Base-by-base conservation (phyloP, 2,329 filamentous ascomycete species). In the Orbilia quercus region DNA sequence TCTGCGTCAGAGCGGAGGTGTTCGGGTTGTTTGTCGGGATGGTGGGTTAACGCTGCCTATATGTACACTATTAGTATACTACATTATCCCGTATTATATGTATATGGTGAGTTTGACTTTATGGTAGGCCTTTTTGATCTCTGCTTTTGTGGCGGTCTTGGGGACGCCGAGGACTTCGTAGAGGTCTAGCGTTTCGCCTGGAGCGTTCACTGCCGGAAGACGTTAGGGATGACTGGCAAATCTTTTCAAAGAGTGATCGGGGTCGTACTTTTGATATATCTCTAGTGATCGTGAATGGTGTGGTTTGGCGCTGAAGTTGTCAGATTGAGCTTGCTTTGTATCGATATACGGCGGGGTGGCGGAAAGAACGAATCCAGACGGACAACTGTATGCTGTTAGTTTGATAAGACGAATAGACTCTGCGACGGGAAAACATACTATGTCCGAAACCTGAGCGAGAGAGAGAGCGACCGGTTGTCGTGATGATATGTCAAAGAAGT, bases 91-190 rank as follows among this genome's bases (percentile, higher is more conserved):
- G n/a, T n/a, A n/a, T n/a, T n/a, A n/a, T n/a, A n/a, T n/a, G n/a
- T n/a, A 31, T 31, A 4, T 9, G 28, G 9, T 9, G 28, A 31
- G 28, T 80, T 82, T 77, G 78, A 93, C 93, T 87, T 96, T 97
- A 83, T 94, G 90, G 83, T 97, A 97, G 74, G 93, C 93, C 82
- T 96, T 96, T 81, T 95, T 96, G 82, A 98, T 90, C 78, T 96
- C 91, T 64, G 90, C 87, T 78, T 90, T 89, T 74, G 85, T 88
- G 58, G 93, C 91, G 74, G 83, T 83, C 80, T 85, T 90, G 58
- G 89, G 84, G 78, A 98, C 86, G 71, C 88, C 90, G 75, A 98
- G 88, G 78, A 96, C 85, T 83, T 89, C 93, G 77, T 89, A 89
- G 78, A 89, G 84, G 79, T 89, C 86, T 75, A 84, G 78, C 75